Evolutionary conservation across 1,284 basidiomycete species (phyloP).

Genomic region (Rhodotorula sp.): DNA sequence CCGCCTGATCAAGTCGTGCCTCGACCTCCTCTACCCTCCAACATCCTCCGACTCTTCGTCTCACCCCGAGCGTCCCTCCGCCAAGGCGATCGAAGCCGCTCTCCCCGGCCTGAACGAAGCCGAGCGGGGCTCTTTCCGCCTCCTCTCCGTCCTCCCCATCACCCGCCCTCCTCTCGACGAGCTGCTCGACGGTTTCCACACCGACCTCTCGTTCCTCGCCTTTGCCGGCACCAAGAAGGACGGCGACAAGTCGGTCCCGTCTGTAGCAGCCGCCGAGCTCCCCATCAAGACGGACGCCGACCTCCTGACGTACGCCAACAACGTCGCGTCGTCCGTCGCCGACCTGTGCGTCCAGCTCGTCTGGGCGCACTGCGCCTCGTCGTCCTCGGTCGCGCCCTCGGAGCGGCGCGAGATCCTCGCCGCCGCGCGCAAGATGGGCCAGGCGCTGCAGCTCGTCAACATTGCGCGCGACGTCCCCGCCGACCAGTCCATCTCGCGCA

Average conservation of each 20-base stretch:
- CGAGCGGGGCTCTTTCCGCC: constrained; percentile 28
- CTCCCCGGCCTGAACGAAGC: constrained; percentile 20
- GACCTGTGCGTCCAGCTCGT: constrained; percentile 54
- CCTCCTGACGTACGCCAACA: constrained; percentile 53
- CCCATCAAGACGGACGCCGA: constrained; percentile 52
- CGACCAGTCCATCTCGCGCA: constrained; percentile 51
- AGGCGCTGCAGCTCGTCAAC: constrained; percentile 54
- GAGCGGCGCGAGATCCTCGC: constrained; percentile 32
- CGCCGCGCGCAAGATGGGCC: constrained; percentile 52
- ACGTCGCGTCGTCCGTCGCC: constrained; percentile 54
- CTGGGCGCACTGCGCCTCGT: constrained; percentile 47
- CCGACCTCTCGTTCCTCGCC: constrained; percentile 47
- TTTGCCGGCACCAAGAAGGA: neutral
- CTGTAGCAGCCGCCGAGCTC: constrained; percentile 1
- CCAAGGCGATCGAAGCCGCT: constrained; percentile 1
- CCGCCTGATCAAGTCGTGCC: constrained; percentile 27
- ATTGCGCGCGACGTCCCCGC: constrained; percentile 53
- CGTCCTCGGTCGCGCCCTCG: neutral
- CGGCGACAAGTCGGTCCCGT: neutral
- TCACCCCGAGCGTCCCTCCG: neutral
- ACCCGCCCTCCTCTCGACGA: constrained; percentile 48
- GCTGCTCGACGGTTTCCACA: constrained; percentile 52
- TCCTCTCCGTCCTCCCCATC: constrained; percentile 28
- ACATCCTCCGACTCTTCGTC: neutral
- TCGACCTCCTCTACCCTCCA: constrained; percentile 35